phyloP scores from a whole-genome alignment of 1,284 basidiomycete species.

The Ceratobasidium sp. region DNA sequence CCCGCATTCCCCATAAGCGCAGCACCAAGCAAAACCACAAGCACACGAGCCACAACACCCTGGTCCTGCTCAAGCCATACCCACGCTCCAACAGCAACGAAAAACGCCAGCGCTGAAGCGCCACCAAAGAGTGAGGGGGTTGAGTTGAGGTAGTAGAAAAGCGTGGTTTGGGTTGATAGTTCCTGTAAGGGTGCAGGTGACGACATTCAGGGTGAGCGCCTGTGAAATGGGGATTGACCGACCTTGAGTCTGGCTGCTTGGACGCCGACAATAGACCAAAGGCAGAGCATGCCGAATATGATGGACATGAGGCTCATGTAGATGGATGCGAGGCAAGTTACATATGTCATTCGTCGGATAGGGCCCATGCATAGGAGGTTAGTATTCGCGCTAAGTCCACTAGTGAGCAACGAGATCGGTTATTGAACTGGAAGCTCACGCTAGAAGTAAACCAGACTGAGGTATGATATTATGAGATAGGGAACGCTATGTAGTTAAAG shows the following conservation, averaged over 20 bases:
- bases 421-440: conserved; percentile 21
- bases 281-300: conserved; percentile 43
- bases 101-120: conserved; percentile 41
- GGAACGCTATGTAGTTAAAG: background rate
- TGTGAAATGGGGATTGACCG: background rate
- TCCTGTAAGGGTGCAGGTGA: background rate
- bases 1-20: conserved; percentile 43
- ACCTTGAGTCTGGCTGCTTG: conserved; percentile 37
- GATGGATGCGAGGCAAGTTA: conserved; percentile 36
- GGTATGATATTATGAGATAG: background rate
- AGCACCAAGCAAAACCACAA: conserved; percentile 40
- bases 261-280: conserved; percentile 42
- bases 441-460: conserved; percentile 42
- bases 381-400: conserved; percentile 20
- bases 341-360: conserved; percentile 40
- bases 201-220: no score
- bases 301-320: conserved; percentile 43
- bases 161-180: conserved; percentile 25
- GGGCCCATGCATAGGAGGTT: conserved; percentile 42
- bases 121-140: conserved; percentile 43
- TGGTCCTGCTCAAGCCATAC: conserved; percentile 37
- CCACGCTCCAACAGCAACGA: conserved; percentile 44
- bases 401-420: background rate
- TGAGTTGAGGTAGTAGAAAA: conserved; percentile 43
- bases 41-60: conserved; percentile 9